These are phyloP conservation scores for Royoungia palumana DNA, from an alignment of 768 basidiomycete species.

Conservation along the genomic window DNA sequence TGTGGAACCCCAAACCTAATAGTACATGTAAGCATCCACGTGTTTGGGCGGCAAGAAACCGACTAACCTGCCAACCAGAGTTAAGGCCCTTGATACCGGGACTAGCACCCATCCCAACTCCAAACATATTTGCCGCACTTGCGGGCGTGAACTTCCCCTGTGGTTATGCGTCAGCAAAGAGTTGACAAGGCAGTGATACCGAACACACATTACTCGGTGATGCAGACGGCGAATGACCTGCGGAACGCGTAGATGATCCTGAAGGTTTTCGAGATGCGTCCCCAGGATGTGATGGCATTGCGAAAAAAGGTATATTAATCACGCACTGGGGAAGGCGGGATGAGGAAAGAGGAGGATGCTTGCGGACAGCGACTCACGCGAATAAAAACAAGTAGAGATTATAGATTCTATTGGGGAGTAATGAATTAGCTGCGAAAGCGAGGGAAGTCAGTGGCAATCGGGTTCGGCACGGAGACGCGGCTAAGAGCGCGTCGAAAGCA, in stretches of 20 bases:
- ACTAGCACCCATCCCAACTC: conserved; percentile 46
- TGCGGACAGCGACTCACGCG: conserved; percentile 24
- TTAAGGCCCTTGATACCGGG: conserved; percentile 50
- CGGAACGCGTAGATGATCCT: conserved; percentile 63
- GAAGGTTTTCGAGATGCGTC: conserved; percentile 64
- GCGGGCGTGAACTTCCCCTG: conserved; percentile 47
- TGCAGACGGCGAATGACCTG: conserved; percentile 56
- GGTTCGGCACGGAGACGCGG: conserved; percentile 32
- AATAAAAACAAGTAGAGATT: conserved; percentile 31
- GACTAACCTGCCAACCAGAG: conserved; percentile 66
- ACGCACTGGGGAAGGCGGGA: conserved; percentile 24
- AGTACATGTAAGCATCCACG: conserved; percentile 6
- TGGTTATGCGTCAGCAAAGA: conserved; percentile 29
- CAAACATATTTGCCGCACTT: conserved; percentile 48
- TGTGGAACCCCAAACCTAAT: conserved; percentile 57
- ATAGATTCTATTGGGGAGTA: conserved; percentile 31
- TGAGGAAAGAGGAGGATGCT: conserved; percentile 12
- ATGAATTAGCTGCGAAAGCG: conserved; percentile 35
- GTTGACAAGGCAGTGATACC: background rate
- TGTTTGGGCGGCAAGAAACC: conserved; percentile 6
- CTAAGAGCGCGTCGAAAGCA: conserved; percentile 28
- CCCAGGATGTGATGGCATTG: conserved; percentile 35
- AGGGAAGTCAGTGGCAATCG: conserved; percentile 22
- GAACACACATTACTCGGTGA: conserved; percentile 56
- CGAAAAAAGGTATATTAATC: conserved; percentile 25